Conservation (phyloP, 192 early-diverging fungal genomes). For the Phycomyces nitens region DNA sequence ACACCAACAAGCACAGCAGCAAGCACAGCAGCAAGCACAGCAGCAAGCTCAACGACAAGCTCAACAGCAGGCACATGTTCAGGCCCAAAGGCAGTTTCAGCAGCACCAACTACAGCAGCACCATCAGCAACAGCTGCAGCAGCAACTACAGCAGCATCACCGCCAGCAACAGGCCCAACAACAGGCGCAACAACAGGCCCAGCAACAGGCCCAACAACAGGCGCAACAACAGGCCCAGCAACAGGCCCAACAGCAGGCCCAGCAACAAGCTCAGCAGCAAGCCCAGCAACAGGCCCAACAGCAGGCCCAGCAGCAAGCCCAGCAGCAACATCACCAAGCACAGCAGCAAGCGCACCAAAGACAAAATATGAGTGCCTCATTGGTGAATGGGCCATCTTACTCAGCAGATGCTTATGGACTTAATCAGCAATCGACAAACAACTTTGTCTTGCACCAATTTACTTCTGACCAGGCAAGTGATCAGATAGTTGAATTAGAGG, state of each 20-base stretch:
- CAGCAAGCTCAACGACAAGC: slow-evolving; percentile 17
- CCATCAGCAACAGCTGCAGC: slow-evolving; percentile 2
- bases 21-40: slow-evolving; percentile 4
- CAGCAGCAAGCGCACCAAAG: slow-evolving; percentile 3
- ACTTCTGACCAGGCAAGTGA: slow-evolving; percentile 42
- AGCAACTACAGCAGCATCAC: neutral
- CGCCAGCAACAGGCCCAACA: neutral
- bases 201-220: slow-evolving; percentile 1
- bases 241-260: neutral
- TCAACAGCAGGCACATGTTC: slow-evolving; percentile 11
- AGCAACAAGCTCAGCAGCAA: neutral
- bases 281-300: slow-evolving; percentile 1
- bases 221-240: slow-evolving; percentile 17
- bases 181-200: slow-evolving; percentile 5
- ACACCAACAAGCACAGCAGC: slow-evolving; percentile 5
- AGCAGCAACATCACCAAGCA: neutral
- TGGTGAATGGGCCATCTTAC: neutral
- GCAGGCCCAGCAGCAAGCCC: neutral
- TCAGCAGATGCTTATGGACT: neutral
- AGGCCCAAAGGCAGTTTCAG: neutral
- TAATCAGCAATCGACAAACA: slow-evolving; percentile 16
- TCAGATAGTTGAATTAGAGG: slow-evolving; percentile 34
- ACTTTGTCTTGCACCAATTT: slow-evolving; percentile 41
- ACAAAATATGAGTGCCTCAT: neutral
- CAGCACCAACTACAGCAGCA: neutral